Evolutionary conservation across 23 red algal genomes (phyloP), one percentile per base, ranked within the genome.

Genomic region (Gracilaria gracilis): DNA sequence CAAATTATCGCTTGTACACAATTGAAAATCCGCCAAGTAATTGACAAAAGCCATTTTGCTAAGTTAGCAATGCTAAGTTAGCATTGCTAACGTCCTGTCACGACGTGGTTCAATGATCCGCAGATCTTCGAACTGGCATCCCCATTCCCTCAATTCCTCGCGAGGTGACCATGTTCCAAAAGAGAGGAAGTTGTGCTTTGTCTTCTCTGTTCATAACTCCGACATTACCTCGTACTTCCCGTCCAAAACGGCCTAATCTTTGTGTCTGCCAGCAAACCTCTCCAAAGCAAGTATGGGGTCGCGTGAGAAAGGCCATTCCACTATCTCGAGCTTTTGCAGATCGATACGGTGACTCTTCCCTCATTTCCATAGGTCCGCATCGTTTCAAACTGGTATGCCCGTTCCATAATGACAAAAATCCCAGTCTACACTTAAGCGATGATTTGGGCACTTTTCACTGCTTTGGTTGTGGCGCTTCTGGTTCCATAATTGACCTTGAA

Each of bases 381-480:
- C 38, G 49, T 23, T 78, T 79, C 81, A 93, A 79, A 67, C 39
- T 93, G 29, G 67, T 84, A 21, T 98, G 95, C 80, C 95, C 95
- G 4, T 98, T 98, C 81, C 95, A 98, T 46, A 62, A 85, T 48
- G 95, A 98, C 47, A 91, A 83, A 35, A 98, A 81, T 37, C 91
- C 95, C 64, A 89, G 81, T 54, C 64, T 94, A 23, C 80, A 82
- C 23, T 82, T 98, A 38, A 76, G 81, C 44, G 79, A 91, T 58
- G 48, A 69, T 13, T 40, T 57, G 11, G 82, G 84, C 27, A 44
- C 64, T 19, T 98, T 87, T 79, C 82, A 91, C 46, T 98, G 95
- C 80, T 98, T 98, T 62, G 95, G 83, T 28, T 98, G 95, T 55
- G 91, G 91, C n/a, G 91, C 95, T 17, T 47, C 62, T 34, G 95